Percentiles rank a stretch among this genome's conserved stretches.
Conservation (phyloP, 2,329 filamentous ascomycete species). For the Sporothrix pallida region DNA sequence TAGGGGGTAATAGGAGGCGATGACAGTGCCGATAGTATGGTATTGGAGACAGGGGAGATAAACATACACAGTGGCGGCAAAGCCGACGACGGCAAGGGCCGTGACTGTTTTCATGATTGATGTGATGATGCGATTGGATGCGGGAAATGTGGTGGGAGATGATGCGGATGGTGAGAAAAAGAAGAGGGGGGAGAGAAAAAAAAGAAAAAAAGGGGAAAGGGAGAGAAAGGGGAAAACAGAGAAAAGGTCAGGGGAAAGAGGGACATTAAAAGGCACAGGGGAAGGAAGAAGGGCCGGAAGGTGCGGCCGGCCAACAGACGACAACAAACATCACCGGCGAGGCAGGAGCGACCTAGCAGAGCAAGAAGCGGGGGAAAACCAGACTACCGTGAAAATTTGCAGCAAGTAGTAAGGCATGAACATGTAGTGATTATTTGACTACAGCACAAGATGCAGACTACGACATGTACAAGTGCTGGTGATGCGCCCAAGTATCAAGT, state of each 20-base stretch:
- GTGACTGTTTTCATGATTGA: neutral
- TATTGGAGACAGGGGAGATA: neutral
- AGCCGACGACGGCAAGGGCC: neutral
- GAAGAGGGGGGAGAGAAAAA: neutral
- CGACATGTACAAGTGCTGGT: no score
- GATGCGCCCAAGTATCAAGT: neutral
- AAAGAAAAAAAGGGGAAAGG: neutral
- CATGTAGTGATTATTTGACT: no score
- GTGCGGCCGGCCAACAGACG: no score
- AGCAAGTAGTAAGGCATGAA: no score
- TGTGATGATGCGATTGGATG: neutral
- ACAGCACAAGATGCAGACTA: no score
- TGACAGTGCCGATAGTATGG: no score
- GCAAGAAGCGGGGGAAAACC: neutral
- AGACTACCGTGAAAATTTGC: no score
- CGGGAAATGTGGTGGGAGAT: neutral
- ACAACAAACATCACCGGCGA: no score
- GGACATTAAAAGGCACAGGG: neutral
- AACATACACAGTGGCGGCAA: constrained; percentile 6
- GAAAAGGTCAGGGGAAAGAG: neutral
- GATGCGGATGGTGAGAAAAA: neutral
- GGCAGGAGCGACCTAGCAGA: no score
- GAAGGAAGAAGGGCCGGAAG: neutral
- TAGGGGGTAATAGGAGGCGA: neutral
- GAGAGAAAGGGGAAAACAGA: neutral